Conservation (phyloP, 192 early-diverging fungal species). For the Podochytrium sp. region DNA sequence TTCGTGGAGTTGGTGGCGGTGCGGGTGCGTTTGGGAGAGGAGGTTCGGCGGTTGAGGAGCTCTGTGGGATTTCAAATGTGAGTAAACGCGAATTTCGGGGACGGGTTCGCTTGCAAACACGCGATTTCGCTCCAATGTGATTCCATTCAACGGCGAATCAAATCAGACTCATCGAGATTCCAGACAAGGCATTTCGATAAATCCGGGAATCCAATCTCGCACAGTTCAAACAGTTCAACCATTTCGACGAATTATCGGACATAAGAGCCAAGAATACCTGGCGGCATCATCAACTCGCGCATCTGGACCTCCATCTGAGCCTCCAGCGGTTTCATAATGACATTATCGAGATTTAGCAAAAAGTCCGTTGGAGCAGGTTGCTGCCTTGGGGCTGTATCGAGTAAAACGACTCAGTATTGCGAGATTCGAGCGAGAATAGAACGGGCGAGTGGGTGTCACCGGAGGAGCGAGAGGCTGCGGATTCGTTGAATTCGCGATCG, state of each 20-base stretch:
- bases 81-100: too few relatives aligned
- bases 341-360: neutral
- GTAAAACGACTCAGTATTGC: neutral
- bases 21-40: neutral
- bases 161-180: too few relatives aligned
- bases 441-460: neutral
- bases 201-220: too few relatives aligned
- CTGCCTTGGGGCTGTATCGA: neutral
- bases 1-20: neutral
- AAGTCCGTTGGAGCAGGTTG: neutral
- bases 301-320: neutral
- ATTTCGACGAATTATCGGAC: neutral
- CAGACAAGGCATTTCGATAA: too few relatives aligned
- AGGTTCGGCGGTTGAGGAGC: neutral
- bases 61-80: too few relatives aligned
- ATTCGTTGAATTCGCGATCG: neutral
- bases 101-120: too few relatives aligned
- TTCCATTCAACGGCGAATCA: too few relatives aligned
- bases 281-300: neutral
- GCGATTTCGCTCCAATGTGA: too few relatives aligned
- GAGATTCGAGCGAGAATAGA: neutral
- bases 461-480: neutral
- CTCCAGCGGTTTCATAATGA: slow-evolving; percentile 1
- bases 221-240: too few relatives aligned
- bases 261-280: neutral